Conservation (phyloP, 1,284 basidiomycete species). For the Uromyces viciae-fabae region DNA sequence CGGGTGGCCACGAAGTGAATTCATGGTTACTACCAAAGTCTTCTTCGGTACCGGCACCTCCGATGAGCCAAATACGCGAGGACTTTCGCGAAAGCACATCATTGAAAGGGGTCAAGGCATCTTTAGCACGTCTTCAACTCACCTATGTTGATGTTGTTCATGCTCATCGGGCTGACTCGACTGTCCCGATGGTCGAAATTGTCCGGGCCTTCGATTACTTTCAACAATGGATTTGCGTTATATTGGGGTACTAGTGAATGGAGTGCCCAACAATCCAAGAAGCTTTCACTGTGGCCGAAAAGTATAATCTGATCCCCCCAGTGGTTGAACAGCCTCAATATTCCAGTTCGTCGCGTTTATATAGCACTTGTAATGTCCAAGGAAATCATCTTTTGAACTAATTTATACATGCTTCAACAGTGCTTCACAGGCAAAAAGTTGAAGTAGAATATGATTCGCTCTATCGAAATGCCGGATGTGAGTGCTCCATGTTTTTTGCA, state of each 20-base stretch:
- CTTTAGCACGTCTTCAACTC: constrained; percentile 66
- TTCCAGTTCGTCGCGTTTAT: constrained; percentile 46
- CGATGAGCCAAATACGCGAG: constrained; percentile 61
- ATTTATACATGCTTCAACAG: constrained; percentile 55
- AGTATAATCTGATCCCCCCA: constrained; percentile 68
- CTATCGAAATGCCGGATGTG: constrained; percentile 20
- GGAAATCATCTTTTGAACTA: background rate
- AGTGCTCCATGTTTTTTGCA: too few species aligned
- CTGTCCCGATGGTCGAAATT: constrained; percentile 60
- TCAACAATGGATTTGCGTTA: constrained; percentile 56
- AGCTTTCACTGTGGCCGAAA: constrained; percentile 70
- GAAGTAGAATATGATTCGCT: constrained; percentile 68
- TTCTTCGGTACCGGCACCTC: constrained; percentile 59
- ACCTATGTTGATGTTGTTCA: constrained; percentile 62
- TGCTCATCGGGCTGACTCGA: constrained; percentile 56
- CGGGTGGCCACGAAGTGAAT: constrained; percentile 66
- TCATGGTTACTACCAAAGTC: constrained; percentile 67
- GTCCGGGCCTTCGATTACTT: constrained; percentile 60
- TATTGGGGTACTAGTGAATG: constrained; percentile 53
- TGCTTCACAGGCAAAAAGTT: constrained; percentile 70
- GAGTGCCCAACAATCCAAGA: constrained; percentile 59
- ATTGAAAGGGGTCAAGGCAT: constrained; percentile 71
- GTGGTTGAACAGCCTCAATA: constrained; percentile 72
- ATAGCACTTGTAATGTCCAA: constrained; percentile 41
- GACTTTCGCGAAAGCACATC: constrained; percentile 73